Evolutionary conservation across 2,329 filamentous ascomycete species (phyloP).

Genomic region (Tolypocladium album): DNA sequence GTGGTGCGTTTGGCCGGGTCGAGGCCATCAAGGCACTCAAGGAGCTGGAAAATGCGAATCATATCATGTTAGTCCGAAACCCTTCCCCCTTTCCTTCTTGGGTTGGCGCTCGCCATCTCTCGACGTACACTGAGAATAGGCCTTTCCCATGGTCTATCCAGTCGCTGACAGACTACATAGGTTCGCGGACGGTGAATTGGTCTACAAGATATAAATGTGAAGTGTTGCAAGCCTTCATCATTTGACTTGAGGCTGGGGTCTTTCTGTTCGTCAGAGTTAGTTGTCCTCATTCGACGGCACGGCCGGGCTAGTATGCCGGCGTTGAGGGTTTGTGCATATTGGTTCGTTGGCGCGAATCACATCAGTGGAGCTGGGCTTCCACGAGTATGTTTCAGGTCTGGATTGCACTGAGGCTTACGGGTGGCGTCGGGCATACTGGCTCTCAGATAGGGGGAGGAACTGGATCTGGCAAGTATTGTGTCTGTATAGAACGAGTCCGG

Average conservation of each 20-base stretch:
- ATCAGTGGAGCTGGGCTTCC: neutral
- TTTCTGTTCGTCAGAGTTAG: neutral
- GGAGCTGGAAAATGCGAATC: constrained; percentile 72
- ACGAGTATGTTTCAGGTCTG: neutral
- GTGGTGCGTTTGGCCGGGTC: constrained; percentile 52
- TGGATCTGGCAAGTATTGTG: neutral
- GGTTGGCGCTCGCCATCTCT: neutral
- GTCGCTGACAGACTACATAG: constrained; percentile 21
- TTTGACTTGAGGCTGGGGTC: neutral
- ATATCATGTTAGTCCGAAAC: constrained; percentile 69
- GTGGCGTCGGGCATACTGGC: neutral
- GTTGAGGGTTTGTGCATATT: neutral
- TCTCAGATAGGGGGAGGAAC: neutral
- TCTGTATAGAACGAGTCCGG: constrained; percentile 1
- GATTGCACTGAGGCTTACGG: neutral
- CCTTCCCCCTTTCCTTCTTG: neutral
- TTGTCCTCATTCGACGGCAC: neutral
- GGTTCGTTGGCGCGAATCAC: neutral
- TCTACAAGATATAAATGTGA: constrained; percentile 54
- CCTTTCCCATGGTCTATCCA: too few species aligned
- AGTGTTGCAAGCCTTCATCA: neutral
- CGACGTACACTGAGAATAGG: neutral
- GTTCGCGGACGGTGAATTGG: constrained; percentile 51
- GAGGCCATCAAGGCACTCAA: constrained; percentile 72
- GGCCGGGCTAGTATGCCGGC: neutral